These are phyloP conservation scores for Kluyveromyces wickerhamii DNA, from an alignment of 805 yeast genomes.

Conservation along the genomic window DNA sequence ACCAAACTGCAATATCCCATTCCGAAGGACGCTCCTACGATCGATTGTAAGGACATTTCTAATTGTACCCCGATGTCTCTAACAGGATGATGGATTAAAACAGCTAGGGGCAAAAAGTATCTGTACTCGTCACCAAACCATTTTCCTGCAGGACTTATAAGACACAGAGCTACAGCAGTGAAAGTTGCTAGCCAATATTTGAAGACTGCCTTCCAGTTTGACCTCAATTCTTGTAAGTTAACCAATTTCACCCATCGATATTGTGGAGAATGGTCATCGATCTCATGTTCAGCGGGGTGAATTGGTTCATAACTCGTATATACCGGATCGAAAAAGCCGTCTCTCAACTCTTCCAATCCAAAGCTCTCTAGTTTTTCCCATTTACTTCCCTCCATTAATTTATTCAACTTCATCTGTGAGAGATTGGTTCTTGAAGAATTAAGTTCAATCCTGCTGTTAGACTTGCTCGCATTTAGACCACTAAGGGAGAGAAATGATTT, in stretches of 20 bases:
- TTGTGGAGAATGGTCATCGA: too few species aligned
- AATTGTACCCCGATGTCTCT: conserved; percentile 40
- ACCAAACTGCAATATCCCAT: conserved; percentile 40
- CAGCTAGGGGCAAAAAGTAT: conserved; percentile 36
- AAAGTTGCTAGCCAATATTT: conserved; percentile 36
- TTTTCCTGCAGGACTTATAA: conserved; percentile 29
- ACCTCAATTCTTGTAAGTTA: neutral
- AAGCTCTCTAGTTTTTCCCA: conserved; percentile 31
- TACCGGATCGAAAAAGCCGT: conserved; percentile 42
- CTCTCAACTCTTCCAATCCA: conserved; percentile 38
- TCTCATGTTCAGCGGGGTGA: neutral
- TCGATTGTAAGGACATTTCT: conserved; percentile 36
- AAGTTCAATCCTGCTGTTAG: conserved; percentile 3
- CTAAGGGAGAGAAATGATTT: conserved; percentile 17
- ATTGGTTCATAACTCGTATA: conserved; percentile 28
- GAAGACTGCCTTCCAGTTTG: conserved; percentile 15
- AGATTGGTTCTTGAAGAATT: conserved; percentile 28
- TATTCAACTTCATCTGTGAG: conserved; percentile 29
- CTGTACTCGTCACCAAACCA: conserved; percentile 38
- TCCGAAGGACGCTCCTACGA: conserved; percentile 35
- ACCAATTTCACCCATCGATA: neutral
- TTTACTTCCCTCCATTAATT: conserved; percentile 20
- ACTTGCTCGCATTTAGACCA: conserved; percentile 7
- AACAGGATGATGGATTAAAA: conserved; percentile 40
- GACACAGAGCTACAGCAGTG: conserved; percentile 33